Percentiles rank a stretch among this genome's conserved stretches.
Evolutionary conservation across 345 rosid genomes (phyloP).

Genomic region (Pseudoturritis turrita): DNA sequence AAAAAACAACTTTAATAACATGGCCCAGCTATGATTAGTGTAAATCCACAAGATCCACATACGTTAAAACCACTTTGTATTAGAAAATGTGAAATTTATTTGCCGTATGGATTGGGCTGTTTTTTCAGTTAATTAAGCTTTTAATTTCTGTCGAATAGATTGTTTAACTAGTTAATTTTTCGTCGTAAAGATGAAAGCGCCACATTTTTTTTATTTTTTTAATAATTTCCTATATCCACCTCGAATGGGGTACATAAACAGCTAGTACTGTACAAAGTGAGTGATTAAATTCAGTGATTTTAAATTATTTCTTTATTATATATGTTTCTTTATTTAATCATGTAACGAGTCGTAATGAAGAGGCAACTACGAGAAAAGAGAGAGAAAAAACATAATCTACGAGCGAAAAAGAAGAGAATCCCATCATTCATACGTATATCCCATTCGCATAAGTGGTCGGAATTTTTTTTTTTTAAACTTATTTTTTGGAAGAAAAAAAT

Average conservation of each 20-base stretch:
- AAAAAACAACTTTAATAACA: constrained; percentile 2
- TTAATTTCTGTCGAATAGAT: too few species aligned
- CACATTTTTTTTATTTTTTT: neutral
- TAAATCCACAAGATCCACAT: too few species aligned
- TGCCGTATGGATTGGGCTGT: neutral
- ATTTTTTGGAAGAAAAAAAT: neutral
- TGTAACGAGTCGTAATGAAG: neutral
- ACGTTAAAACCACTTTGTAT: constrained; percentile 5
- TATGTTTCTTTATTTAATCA: neutral
- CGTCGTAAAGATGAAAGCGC: neutral
- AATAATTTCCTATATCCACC: neutral
- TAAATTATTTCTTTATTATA: neutral
- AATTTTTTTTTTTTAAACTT: neutral
- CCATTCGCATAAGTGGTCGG: neutral
- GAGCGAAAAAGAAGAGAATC: neutral
- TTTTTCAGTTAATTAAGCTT: too few species aligned
- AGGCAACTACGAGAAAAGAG: neutral
- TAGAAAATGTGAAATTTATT: neutral
- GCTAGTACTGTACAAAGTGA: neutral
- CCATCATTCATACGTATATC: neutral
- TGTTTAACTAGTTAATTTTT: neutral
- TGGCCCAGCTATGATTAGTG: constrained; percentile 5
- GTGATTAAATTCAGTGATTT: neutral
- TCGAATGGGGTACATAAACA: neutral
- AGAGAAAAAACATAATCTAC: neutral